phyloP scores from a whole-genome alignment of 129 eudicot species.

The Lactuca sativa region DNA sequence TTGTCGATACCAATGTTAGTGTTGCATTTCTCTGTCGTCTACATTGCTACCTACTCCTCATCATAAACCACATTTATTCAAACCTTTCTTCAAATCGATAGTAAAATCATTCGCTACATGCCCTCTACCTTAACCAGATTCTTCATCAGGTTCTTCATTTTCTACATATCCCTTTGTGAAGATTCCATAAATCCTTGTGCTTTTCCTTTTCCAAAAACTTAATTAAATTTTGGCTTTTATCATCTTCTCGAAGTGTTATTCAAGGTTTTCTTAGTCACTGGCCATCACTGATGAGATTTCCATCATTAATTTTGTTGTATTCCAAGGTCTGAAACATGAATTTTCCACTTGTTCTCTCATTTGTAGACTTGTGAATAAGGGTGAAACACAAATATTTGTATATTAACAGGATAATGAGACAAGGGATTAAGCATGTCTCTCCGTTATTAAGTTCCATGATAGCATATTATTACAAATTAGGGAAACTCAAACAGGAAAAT shows the following conservation, averaged over 20 bases:
- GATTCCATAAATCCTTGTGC: slow-evolving; percentile 40
- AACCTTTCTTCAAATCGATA: slow-evolving; percentile 10
- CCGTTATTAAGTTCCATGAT: slow-evolving; percentile 47
- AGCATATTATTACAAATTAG: slow-evolving; percentile 51
- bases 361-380: slow-evolving; percentile 44
- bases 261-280: slow-evolving; percentile 38
- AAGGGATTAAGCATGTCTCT: slow-evolving; percentile 30
- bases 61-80: slow-evolving; percentile 6
- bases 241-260: slow-evolving; percentile 48
- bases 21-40: too few species aligned
- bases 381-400: slow-evolving; percentile 43
- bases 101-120: slow-evolving; percentile 25
- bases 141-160: slow-evolving; percentile 18
- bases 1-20: too few species aligned
- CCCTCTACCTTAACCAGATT: slow-evolving; percentile 35
- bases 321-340: slow-evolving; percentile 43
- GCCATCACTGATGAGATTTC: slow-evolving; percentile 37
- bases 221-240: slow-evolving; percentile 35
- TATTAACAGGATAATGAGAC: slow-evolving; percentile 36
- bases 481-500: slow-evolving; percentile 48
- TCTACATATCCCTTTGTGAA: slow-evolving; percentile 14
- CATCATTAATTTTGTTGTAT: slow-evolving; percentile 40
- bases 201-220: slow-evolving; percentile 47
- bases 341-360: slow-evolving; percentile 30
- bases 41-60: too few species aligned